Conservation (phyloP, 495 filamentous ascomycete species). For the Penicillium samsonianum region DNA sequence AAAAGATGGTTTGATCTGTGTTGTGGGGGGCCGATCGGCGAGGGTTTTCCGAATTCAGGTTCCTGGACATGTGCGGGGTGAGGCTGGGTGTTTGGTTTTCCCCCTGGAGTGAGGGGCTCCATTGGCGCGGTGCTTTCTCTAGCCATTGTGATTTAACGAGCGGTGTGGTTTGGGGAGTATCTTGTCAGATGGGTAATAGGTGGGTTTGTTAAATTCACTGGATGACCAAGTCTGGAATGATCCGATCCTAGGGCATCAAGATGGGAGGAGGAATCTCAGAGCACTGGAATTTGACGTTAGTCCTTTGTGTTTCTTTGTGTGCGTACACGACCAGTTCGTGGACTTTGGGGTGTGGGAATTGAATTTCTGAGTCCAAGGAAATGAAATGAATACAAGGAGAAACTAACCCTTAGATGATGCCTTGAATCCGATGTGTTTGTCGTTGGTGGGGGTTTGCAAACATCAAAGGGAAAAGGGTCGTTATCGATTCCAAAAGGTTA, state of each 20-base stretch:
- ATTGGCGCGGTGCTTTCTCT: conserved; percentile 44
- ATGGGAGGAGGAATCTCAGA: background rate
- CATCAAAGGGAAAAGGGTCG: conserved; percentile 12
- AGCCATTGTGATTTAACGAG: conserved; percentile 33
- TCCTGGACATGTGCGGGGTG: conserved; percentile 31
- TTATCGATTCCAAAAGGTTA: conserved; percentile 27
- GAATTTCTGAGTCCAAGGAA: background rate
- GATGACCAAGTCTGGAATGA: background rate
- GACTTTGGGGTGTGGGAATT: background rate
- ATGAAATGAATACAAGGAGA: background rate
- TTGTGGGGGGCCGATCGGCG: conserved; percentile 49
- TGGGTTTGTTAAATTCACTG: background rate
- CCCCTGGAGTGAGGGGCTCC: conserved; percentile 34
- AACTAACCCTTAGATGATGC: background rate
- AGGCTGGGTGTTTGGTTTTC: conserved; percentile 32
- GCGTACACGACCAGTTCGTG: background rate
- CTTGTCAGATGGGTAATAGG: background rate
- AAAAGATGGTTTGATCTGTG: conserved; percentile 48
- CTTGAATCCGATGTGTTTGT: conserved; percentile 1
- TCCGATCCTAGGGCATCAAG: background rate
- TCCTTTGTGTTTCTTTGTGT: conserved; percentile 7
- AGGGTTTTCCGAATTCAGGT: conserved; percentile 63
- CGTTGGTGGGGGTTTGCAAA: conserved; percentile 23
- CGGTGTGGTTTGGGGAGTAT: background rate
- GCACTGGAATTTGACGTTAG: conserved; percentile 1